These are phyloP conservation scores for Cladosporium sp. DNA, from an alignment of 2,329 filamentous ascomycete species.

Conservation along the genomic window DNA sequence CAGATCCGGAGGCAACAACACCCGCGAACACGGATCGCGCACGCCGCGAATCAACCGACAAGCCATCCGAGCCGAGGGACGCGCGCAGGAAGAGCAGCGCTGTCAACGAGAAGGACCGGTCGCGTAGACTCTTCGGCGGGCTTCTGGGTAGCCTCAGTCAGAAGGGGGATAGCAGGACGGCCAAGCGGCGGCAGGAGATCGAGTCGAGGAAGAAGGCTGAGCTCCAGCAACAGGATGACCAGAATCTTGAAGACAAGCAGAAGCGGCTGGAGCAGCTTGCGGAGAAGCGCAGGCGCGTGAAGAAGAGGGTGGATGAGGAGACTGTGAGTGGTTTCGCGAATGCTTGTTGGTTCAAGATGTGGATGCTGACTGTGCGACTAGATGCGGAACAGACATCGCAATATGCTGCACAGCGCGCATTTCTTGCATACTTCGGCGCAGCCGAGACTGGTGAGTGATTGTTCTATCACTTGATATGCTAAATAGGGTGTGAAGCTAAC, in stretches of 20 bases:
- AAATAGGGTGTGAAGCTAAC: constrained; percentile 4
- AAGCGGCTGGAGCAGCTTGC: constrained; percentile 56
- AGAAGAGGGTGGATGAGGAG: constrained; percentile 69
- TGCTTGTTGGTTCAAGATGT: not conserved
- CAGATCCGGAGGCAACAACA: constrained; percentile 6
- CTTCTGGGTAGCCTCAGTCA: constrained; percentile 34
- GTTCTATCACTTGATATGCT: no score
- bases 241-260: constrained; percentile 63
- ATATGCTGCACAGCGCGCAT: constrained; percentile 64
- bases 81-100: constrained; percentile 21
- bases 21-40: not conserved
- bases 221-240: constrained; percentile 59
- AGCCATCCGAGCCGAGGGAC: constrained; percentile 9
- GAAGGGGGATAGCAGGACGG: constrained; percentile 54
- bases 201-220: constrained; percentile 70
- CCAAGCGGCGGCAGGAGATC: constrained; percentile 76
- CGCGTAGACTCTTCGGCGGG: constrained; percentile 77
- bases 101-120: constrained; percentile 74
- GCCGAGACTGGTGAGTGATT: constrained; percentile 64
- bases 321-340: constrained; percentile 56
- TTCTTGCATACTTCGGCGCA: constrained; percentile 67
- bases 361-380: constrained; percentile 1
- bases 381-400: constrained; percentile 70
- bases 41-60: constrained; percentile 3
- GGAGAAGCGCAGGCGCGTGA: constrained; percentile 57